Percentiles rank a stretch among this genome's conserved stretches.
phyloP scores from a whole-genome alignment of 139 green algal species.

The Bryopsis sp. region DNA sequence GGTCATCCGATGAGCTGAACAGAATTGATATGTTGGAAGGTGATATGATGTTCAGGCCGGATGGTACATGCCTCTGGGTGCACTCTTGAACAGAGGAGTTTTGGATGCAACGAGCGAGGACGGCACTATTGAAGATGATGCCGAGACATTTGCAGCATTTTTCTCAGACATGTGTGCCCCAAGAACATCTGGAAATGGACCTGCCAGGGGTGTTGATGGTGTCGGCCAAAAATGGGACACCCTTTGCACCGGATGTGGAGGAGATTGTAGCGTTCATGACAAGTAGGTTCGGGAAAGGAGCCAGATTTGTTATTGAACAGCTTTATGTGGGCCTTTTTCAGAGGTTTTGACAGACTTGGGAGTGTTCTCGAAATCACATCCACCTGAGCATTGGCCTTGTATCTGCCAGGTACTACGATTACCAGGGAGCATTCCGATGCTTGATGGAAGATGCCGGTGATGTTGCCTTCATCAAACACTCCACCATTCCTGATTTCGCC shows the following conservation, averaged over 20 bases:
- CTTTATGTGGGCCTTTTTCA: no score
- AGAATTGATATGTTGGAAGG: no score
- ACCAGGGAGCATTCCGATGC: constrained; percentile 1
- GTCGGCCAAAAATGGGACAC: not conserved
- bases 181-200: not conserved
- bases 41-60: constrained; percentile 1
- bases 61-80: constrained; percentile 8
- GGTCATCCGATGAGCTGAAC: no score
- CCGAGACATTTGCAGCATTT: not conserved
- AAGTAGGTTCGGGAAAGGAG: no score
- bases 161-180: constrained; percentile 3
- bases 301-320: no score
- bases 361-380: no score
- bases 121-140: not conserved
- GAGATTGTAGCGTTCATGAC: constrained; percentile 8
- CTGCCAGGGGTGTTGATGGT: not conserved
- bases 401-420: not conserved
- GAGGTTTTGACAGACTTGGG: no score
- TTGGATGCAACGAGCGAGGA: not conserved
- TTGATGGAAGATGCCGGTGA: constrained; percentile 3
- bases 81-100: not conserved
- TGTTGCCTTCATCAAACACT: constrained; percentile 15
- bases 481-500: not conserved
- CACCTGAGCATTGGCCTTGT: no score
- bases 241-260: not conserved